Evolutionary conservation across 164 flowering plant genomes (phyloP).

Genomic region (Tinospora cordifolia): DNA sequence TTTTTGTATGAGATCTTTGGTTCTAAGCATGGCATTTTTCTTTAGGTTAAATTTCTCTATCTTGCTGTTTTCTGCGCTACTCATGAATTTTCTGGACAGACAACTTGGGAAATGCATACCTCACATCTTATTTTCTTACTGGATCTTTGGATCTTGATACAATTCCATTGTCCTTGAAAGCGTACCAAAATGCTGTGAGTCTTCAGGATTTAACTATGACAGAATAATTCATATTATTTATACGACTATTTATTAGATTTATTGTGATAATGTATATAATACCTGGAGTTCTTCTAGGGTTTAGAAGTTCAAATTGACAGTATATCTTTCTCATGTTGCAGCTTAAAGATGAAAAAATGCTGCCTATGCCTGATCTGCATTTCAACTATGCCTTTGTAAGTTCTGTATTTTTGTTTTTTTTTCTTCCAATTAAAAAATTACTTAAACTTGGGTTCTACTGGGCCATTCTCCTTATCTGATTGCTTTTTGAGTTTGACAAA

Average conservation of each 20-base stretch:
- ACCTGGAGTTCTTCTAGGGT: background rate
- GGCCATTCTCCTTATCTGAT: background rate
- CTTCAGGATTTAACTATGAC: background rate
- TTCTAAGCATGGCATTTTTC: too few species aligned
- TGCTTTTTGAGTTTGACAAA: background rate
- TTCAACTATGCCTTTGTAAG: constrained; percentile 90
- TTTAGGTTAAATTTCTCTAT: background rate
- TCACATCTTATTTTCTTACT: constrained; percentile 74
- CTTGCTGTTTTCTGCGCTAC: background rate
- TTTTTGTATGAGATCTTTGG: constrained; percentile 4
- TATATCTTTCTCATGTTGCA: constrained; percentile 25
- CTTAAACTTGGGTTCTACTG: background rate
- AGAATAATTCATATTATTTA: background rate
- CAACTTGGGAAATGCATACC: constrained; percentile 85
- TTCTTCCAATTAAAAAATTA: background rate
- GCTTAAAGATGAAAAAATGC: constrained; percentile 84
- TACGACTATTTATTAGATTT: background rate
- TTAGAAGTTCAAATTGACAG: constrained; percentile 5
- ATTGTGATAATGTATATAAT: background rate
- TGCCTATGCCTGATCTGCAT: constrained; percentile 73
- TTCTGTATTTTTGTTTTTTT: background rate
- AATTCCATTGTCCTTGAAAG: constrained; percentile 67
- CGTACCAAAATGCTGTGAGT: constrained; percentile 88
- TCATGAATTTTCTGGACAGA: constrained; percentile 37
- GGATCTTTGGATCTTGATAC: constrained; percentile 84